Percentiles rank a stretch among this genome's conserved stretches.
phyloP scores from a whole-genome alignment of 78 protist genomes.

The Mastigamoeba balamuthi region DNA sequence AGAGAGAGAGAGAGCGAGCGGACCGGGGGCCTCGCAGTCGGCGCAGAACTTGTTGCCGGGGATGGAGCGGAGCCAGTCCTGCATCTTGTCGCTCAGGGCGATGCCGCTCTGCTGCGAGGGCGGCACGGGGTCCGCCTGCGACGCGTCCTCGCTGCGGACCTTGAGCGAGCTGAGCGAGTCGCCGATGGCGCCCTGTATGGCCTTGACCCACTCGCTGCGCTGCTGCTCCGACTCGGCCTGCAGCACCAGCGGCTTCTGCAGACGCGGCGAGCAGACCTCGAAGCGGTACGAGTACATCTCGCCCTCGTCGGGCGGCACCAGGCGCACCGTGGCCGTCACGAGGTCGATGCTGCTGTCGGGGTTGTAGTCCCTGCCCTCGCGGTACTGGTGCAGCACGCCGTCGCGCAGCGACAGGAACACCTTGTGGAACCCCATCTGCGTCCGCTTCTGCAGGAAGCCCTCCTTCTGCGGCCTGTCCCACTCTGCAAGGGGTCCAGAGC shows the following conservation, averaged over 20 bases:
- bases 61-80: slow-evolving; percentile 16
- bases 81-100: slow-evolving; percentile 31
- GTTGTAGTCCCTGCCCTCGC: no score
- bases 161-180: slow-evolving; percentile 16
- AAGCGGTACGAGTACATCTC: no score
- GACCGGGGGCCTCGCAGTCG: slow-evolving; percentile 31
- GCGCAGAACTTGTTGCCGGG: slow-evolving; percentile 44
- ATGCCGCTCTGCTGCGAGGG: background rate
- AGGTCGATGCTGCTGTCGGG: no score
- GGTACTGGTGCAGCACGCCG: no score
- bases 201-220: slow-evolving; percentile 30
- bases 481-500: no score
- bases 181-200: slow-evolving; percentile 43
- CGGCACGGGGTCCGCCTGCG: background rate
- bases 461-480: no score
- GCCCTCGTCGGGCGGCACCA: no score
- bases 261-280: slow-evolving; percentile 38
- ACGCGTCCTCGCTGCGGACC: background rate
- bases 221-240: slow-evolving; percentile 47
- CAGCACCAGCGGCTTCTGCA: slow-evolving; percentile 31
- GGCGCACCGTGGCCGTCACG: no score
- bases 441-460: no score
- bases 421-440: no score
- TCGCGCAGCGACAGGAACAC: no score
- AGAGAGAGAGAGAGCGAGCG: no score